These are phyloP conservation scores for Fusarium torreyae DNA, from an alignment of 2,329 filamentous ascomycete genomes.

Conservation along the genomic window DNA sequence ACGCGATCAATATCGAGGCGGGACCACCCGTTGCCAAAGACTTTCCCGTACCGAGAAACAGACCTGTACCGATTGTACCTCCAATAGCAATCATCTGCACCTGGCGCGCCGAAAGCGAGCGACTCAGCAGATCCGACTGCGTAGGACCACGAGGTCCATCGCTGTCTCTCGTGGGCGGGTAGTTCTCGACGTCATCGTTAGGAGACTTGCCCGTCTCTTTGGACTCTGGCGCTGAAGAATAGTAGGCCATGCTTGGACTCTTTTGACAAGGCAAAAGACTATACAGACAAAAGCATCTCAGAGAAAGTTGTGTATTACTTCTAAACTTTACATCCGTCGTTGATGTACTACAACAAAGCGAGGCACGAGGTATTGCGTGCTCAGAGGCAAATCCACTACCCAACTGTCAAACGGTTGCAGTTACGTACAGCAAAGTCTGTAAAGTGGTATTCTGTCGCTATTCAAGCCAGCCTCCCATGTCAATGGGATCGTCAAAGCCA, in stretches of 20 bases:
- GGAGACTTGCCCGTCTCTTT: conserved; percentile 32
- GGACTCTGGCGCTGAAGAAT: conserved; percentile 24
- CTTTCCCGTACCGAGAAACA: conserved; percentile 75
- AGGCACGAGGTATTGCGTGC: conserved; percentile 50
- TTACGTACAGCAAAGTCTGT: conserved; percentile 30
- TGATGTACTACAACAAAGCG: not conserved
- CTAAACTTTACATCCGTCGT: too few species aligned
- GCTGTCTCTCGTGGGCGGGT: conserved; percentile 12
- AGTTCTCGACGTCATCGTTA: conserved; percentile 43
- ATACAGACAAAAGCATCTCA: not conserved
- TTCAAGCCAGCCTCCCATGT: conserved; percentile 21
- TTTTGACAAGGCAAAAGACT: not conserved
- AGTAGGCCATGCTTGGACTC: conserved; percentile 22
- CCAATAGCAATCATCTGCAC: conserved; percentile 78
- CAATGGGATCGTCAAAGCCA: conserved; percentile 16
- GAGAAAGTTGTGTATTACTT: too few species aligned
- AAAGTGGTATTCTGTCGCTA: conserved; percentile 11
- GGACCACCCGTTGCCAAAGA: conserved; percentile 73
- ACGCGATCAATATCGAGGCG: conserved; percentile 70
- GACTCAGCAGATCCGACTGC: conserved; percentile 64
- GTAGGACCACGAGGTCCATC: conserved; percentile 31
- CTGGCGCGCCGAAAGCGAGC: conserved; percentile 72
- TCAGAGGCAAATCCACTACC: conserved; percentile 44
- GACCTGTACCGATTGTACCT: conserved; percentile 72
- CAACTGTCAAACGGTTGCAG: conserved; percentile 20